Base-by-base conservation (phyloP, 2,329 filamentous ascomycete species). In the Botrytis squamosa region DNA sequence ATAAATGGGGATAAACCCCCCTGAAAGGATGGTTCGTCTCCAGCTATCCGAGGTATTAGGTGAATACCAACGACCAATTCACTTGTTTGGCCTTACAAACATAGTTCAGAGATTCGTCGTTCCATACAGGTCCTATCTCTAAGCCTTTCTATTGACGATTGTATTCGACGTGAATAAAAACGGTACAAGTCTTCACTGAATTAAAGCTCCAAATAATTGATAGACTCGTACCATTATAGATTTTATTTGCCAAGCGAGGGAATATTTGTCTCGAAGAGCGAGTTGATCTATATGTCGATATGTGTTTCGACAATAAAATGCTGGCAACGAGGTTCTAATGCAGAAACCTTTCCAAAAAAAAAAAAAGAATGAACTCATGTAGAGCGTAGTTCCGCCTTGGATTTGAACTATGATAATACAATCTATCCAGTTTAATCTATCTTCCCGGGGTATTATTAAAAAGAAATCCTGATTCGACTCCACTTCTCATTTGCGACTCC, bases 371-470 rank as follows among this genome's bases (percentile, higher is more conserved):
- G 3, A 29, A 18, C 18, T n/a, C 8, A 22, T 33, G 49, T 38
- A 68, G 40, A 46, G 46, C 46, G 36, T 22, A 33, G 16, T 57
- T 68, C 49, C 9, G 25, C 36, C 33, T 33, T 29, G 20, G 8
- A 33, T 14, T 40, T 40, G 16, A 68, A 68, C 18, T 29, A 57
- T 42, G 46, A 10, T 40, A 22, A 40, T 57, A 14, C 7, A 68
- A 52, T 55, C 65, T 57, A 40, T 38, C 36, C 33, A 36, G 33
- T 33, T 25, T 25, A 22, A 65, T 68, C 25, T 68, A 29, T 20
- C 65, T 68, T 67, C n/a, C 46, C 25, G 33, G 65, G 36, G 36
- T 42, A 68, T 68, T 29, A 8, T 68, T 36, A n/a, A 57, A 57
- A 67, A 8, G 22, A 14, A 22, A 29, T 25, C 3, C 36, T n/a